Conservation (phyloP, 768 basidiomycete species). For the Exidia glandulosa region DNA sequence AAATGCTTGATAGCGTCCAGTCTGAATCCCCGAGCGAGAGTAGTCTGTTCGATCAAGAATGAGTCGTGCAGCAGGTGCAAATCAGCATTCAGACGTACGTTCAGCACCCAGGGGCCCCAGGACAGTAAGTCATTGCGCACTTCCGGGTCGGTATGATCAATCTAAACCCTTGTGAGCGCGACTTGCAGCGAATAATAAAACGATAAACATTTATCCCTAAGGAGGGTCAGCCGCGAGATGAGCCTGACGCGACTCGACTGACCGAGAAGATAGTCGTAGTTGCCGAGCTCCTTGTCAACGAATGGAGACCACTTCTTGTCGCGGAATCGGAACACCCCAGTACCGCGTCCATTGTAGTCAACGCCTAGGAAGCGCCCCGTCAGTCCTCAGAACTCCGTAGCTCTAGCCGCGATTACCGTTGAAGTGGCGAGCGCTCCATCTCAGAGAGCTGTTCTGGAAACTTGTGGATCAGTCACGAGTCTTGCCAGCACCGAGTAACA, state of each 20-base stretch:
- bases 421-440: conserved; percentile 72
- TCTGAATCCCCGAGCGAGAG: conserved; percentile 63
- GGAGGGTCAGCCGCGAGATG: conserved; percentile 12
- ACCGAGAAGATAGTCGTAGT: conserved; percentile 78
- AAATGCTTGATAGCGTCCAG: conserved; percentile 91
- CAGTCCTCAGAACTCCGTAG: not conserved
- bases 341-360: conserved; percentile 69
- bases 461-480: not conserved
- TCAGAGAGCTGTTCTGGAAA: conserved; percentile 53
- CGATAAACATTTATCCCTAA: not conserved
- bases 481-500: no score
- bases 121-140: conserved; percentile 61
- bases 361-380: conserved; percentile 38
- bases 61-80: not conserved
- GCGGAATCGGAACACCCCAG: conserved; percentile 62
- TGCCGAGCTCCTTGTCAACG: conserved; percentile 78
- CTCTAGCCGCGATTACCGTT: conserved; percentile 45
- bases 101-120: conserved; percentile 75
- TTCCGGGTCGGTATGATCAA: conserved; percentile 74
- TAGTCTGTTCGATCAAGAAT: conserved; percentile 34
- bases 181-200: not conserved
- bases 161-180: conserved; percentile 29
- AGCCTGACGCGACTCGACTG: conserved; percentile 36
- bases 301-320: conserved; percentile 71
- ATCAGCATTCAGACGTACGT: conserved; percentile 28